Conservation (phyloP, 2,329 filamentous ascomycete species). For the Lachnellula arida region DNA sequence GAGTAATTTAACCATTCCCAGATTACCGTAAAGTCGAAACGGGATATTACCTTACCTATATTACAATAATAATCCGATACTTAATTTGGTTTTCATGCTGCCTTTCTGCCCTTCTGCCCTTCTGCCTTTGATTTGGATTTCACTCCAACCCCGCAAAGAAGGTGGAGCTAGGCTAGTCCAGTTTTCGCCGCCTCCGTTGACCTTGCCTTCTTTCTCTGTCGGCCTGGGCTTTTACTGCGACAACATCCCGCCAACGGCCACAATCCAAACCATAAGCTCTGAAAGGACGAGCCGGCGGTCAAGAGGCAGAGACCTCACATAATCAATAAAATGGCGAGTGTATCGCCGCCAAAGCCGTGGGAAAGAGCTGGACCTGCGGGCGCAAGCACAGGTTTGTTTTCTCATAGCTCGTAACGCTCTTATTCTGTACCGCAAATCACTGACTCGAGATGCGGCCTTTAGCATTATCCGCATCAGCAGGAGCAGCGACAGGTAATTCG, state of each 20-base stretch:
- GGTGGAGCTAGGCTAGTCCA: not conserved
- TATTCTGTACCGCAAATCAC: slow-evolving; percentile 5
- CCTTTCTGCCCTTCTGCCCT: not conserved
- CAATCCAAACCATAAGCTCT: slow-evolving; percentile 15
- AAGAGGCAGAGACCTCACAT: slow-evolving; percentile 5
- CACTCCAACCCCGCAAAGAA: not conserved
- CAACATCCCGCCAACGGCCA: slow-evolving; percentile 1
- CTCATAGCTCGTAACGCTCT: not conserved
- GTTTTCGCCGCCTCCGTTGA: not conserved
- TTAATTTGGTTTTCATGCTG: not conserved
- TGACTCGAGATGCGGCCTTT: slow-evolving; percentile 17
- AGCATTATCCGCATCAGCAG: slow-evolving; percentile 35
- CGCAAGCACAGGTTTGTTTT: slow-evolving; percentile 28
- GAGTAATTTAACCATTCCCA: not conserved
- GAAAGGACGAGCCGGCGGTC: slow-evolving; percentile 2
- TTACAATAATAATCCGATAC: not conserved
- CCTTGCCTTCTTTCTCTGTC: not conserved
- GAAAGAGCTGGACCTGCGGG: slow-evolving; percentile 57
- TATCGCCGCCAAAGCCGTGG: slow-evolving; percentile 96
- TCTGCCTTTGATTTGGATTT: not conserved
- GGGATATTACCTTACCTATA: not conserved
- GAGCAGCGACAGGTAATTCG: slow-evolving; percentile 37
- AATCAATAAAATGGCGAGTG: slow-evolving; percentile 41
- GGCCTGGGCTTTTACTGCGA: not conserved
- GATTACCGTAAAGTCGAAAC: not conserved